Percentiles rank a stretch among this genome's conserved stretches.
These are phyloP conservation scores for Candida mattraensis DNA, from an alignment of 805 yeast species.

Conservation along the genomic window DNA sequence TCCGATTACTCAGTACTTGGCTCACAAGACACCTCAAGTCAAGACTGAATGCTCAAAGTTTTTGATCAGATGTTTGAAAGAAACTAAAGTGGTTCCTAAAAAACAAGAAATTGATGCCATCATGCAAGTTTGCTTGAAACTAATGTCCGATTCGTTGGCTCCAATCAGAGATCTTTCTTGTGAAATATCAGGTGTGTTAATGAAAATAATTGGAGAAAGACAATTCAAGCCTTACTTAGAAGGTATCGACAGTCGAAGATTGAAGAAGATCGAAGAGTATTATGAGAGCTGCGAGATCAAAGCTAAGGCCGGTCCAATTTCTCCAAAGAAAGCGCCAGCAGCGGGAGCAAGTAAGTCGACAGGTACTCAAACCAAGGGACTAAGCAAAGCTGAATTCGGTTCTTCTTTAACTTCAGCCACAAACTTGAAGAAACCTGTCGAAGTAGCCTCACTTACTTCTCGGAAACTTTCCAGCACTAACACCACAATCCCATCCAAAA, in stretches of 20 bases:
- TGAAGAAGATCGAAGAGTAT: slow-evolving; percentile 61
- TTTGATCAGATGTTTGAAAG: slow-evolving; percentile 60
- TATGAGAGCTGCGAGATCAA: slow-evolving; percentile 56
- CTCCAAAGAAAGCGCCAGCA: neutral
- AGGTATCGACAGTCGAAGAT: slow-evolving; percentile 70
- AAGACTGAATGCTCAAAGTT: slow-evolving; percentile 68
- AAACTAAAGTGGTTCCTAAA: slow-evolving; percentile 49
- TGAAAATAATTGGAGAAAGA: slow-evolving; percentile 80
- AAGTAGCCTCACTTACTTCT: slow-evolving; percentile 11
- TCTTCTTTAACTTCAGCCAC: slow-evolving; percentile 6
- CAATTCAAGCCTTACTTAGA: slow-evolving; percentile 60
- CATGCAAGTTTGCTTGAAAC: slow-evolving; percentile 54
- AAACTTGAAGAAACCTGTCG: slow-evolving; percentile 7
- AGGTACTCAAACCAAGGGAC: too few species aligned
- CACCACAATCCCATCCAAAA: slow-evolving; percentile 54
- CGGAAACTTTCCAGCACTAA: slow-evolving; percentile 17
- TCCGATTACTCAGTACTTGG: slow-evolving; percentile 56
- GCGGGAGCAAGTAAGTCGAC: slow-evolving; percentile 4
- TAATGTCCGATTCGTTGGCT: slow-evolving; percentile 81
- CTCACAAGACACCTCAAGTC: slow-evolving; percentile 81
- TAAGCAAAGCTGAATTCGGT: neutral
- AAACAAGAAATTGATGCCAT: slow-evolving; percentile 55
- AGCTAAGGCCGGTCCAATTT: slow-evolving; percentile 31
- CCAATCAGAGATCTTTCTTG: slow-evolving; percentile 79
- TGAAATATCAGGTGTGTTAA: slow-evolving; percentile 73